Evolutionary conservation across 257 asterid genomes (phyloP).

Genomic region (Ilex aquifolium): DNA sequence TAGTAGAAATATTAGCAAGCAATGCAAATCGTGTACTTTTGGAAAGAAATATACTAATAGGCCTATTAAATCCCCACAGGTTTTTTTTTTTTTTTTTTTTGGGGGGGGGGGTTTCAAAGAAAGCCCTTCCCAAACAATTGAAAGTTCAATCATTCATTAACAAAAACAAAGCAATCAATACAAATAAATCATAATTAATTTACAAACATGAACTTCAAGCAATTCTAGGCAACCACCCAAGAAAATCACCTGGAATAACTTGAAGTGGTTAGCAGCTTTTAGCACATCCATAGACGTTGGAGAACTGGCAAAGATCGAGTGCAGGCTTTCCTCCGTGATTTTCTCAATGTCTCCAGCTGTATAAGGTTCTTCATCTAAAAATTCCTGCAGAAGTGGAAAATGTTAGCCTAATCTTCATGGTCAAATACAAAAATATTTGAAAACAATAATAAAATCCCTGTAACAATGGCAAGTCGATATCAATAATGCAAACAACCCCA

Average conservation of each 20-base stretch:
- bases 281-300: conserved; percentile 83
- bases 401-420: background rate
- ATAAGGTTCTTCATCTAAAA: conserved; percentile 71
- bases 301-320: conserved; percentile 55
- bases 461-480: background rate
- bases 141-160: background rate
- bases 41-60: too few relatives aligned
- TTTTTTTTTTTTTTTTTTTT: too few relatives aligned
- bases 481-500: too few relatives aligned
- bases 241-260: conserved; percentile 69
- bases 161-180: too few relatives aligned
- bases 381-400: conserved; percentile 40
- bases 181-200: background rate
- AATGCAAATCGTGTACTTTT: too few relatives aligned
- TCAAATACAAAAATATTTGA: background rate
- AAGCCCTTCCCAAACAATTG: background rate
- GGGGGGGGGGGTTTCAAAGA: too few relatives aligned
- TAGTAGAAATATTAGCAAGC: too few relatives aligned
- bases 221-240: background rate
- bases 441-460: background rate
- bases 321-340: conserved; percentile 47
- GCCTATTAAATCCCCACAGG: too few relatives aligned
- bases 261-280: conserved; percentile 68
- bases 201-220: background rate
- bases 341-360: conserved; percentile 65